These are phyloP conservation scores for Coix lacrymajobi DNA, from an alignment of 176 grass and related monocot species.

Conservation along the genomic window DNA sequence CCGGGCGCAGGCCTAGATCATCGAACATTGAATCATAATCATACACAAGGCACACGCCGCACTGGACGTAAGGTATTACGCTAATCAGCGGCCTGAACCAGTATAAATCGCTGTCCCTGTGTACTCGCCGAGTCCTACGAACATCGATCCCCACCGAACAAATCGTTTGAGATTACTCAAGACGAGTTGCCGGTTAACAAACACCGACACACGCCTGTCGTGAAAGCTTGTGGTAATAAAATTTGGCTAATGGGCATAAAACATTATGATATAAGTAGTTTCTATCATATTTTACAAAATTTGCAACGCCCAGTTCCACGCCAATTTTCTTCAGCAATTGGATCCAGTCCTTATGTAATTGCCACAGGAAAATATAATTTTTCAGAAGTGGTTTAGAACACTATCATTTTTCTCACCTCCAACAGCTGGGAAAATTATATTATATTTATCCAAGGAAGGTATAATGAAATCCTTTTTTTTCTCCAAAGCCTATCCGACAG, in stretches of 20 bases:
- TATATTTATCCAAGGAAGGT: not conserved
- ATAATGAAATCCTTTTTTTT: not conserved
- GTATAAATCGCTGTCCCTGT: too few species aligned
- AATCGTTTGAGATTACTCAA: too few species aligned
- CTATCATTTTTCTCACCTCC: not conserved
- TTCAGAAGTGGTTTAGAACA: not conserved
- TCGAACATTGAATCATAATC: too few species aligned
- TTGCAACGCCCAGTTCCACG: not conserved
- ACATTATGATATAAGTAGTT: not conserved
- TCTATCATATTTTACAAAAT: not conserved
- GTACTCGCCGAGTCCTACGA: too few species aligned
- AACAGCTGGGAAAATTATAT: not conserved
- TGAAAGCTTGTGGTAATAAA: too few species aligned
- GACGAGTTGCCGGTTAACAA: too few species aligned
- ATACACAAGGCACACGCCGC: too few species aligned
- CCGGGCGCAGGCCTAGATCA: too few species aligned
- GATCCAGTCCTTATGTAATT: not conserved
- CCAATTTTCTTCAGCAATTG: not conserved
- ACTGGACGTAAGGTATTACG: too few species aligned
- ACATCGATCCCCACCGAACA: too few species aligned
- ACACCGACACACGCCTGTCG: too few species aligned
- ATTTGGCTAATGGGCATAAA: not conserved
- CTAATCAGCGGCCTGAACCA: too few species aligned
- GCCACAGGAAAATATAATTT: not conserved
- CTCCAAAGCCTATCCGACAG: not conserved